Evolutionary conservation across 768 basidiomycete species (phyloP).

Genomic region (Tricholoma flavovirens): DNA sequence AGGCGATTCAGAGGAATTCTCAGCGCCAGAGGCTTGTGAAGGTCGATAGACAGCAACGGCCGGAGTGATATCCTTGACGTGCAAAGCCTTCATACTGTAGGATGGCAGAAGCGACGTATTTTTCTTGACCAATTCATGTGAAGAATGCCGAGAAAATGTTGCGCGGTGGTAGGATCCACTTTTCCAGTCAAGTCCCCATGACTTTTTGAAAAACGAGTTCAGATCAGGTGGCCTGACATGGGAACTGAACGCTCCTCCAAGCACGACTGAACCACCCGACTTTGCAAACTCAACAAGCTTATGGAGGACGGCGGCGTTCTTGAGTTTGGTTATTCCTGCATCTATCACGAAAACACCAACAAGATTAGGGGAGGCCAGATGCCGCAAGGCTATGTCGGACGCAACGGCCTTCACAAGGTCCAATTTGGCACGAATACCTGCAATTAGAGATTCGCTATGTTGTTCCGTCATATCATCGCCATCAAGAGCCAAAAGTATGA

Average conservation of each 20-base stretch:
- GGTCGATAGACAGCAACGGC: conserved; percentile 29
- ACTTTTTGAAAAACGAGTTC: conserved; percentile 22
- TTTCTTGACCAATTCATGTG: conserved; percentile 21
- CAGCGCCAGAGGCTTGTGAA: conserved; percentile 14
- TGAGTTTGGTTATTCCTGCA: conserved; percentile 22
- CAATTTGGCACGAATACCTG: conserved; percentile 19
- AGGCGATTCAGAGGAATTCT: conserved; percentile 13
- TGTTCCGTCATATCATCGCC: conserved; percentile 16
- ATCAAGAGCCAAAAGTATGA: conserved; percentile 27
- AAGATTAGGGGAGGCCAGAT: conserved; percentile 23
- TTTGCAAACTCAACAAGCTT: conserved; percentile 33
- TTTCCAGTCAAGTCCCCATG: conserved; percentile 33
- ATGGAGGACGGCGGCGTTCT: conserved; percentile 17
- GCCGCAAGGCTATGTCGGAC: conserved; percentile 15
- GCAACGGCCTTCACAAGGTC: conserved; percentile 16
- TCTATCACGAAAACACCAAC: conserved; percentile 32
- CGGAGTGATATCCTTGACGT: conserved; percentile 25
- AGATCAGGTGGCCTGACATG: conserved; percentile 20
- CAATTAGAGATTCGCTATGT: conserved; percentile 21
- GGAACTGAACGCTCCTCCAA: conserved; percentile 30
- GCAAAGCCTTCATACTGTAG: conserved; percentile 40
- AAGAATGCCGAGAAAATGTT: conserved; percentile 28
- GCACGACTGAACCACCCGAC: conserved; percentile 31
- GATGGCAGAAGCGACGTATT: conserved; percentile 23
- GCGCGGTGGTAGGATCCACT: conserved; percentile 34